A percentile compares a stretch with the other conserved stretches of the same genome.
Evolutionary conservation across 306 rosid genomes (phyloP).

Genomic region (Cyamopsis tetragonoloba): DNA sequence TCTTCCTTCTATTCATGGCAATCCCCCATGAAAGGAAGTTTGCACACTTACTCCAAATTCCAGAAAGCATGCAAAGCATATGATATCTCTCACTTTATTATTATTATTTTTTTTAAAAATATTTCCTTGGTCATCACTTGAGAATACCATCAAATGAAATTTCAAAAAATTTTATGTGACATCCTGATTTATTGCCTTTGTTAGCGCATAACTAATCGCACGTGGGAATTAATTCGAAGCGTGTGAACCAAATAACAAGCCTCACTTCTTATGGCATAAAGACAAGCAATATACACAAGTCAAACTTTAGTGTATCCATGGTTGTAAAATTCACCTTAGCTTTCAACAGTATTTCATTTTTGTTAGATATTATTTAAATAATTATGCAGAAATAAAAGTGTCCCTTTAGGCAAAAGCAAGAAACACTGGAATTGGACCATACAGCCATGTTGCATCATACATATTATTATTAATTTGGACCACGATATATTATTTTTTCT

Average conservation of each 20-base stretch:
- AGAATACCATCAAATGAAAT: slow-evolving; percentile 44
- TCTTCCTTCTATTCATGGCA: slow-evolving; percentile 59
- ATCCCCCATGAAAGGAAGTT: slow-evolving; percentile 57
- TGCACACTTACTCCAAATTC: slow-evolving; percentile 45
- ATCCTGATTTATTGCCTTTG: slow-evolving; percentile 82
- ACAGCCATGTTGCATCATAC: slow-evolving; percentile 23
- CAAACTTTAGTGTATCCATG: slow-evolving; percentile 35
- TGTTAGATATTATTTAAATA: neutral
- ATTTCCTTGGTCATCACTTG: slow-evolving; percentile 26
- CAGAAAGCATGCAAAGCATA: too few species aligned
- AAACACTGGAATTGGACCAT: slow-evolving; percentile 27
- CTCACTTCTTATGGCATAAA: slow-evolving; percentile 25
- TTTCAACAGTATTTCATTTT: neutral
- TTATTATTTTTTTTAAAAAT: too few species aligned
- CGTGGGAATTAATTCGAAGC: slow-evolving; percentile 47
- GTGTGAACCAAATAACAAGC: neutral
- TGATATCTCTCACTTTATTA: slow-evolving; percentile 27
- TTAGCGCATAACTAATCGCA: slow-evolving; percentile 56
- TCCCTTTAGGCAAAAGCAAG: slow-evolving; percentile 33
- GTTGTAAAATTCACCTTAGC: slow-evolving; percentile 35
- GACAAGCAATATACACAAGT: slow-evolving; percentile 44
- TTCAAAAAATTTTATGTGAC: slow-evolving; percentile 46
- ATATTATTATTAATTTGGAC: slow-evolving; percentile 13
- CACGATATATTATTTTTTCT: slow-evolving; percentile 17
- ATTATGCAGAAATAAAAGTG: slow-evolving; percentile 25